Evolutionary conservation across 2,329 filamentous ascomycete genomes (phyloP), one percentile per base, ranked within the genome.

Genomic region (Epichloe sibirici): DNA sequence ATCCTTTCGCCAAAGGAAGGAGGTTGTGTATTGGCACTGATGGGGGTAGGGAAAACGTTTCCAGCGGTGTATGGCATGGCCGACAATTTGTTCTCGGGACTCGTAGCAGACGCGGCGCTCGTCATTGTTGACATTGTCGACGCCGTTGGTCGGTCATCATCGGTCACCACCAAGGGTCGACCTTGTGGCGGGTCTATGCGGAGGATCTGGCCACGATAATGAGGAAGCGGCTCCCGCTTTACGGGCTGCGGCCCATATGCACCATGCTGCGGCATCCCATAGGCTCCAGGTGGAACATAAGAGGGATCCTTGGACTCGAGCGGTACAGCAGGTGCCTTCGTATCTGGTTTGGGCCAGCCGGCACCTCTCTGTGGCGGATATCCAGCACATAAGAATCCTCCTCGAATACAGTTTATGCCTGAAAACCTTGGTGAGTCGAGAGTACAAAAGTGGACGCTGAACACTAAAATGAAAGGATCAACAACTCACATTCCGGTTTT

Each of bases 381-480:
- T 49, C 93, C 93, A 60, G 88, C 86, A 66, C 93, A 98, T 37
- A 88, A 74, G 66, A 97, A 97, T 15, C 88, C 88, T 45, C 93
- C 91, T 56, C 89, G 86, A 52, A 86, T 77, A 70, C 93, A 98
- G 63, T 98, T 97, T 65, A 85, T 86, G 71, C 86, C 87, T 91
- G 57, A 45, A 43, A 38, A 6, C 23, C 31, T 45, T 47, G 37
- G n/a, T 38, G 35, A 37, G 31, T 38, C 37, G 4, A 23, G 39
- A 9, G 48, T 9, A 43, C 39, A 17, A 23, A 2, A 15, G 13
- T 13, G n/a, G 39, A 38, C 46, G 12, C 35, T n/a, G 17, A 12
- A 25, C 11, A 17, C 31, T 21, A 11, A 28, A 12, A 31, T 21
- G 7, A 17, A 34, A 35, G n/a, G 34, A 7, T 11, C 17, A 23